Evolutionary conservation across 1,284 basidiomycete genomes (phyloP).

Genomic region (Golubevia pallescens): DNA sequence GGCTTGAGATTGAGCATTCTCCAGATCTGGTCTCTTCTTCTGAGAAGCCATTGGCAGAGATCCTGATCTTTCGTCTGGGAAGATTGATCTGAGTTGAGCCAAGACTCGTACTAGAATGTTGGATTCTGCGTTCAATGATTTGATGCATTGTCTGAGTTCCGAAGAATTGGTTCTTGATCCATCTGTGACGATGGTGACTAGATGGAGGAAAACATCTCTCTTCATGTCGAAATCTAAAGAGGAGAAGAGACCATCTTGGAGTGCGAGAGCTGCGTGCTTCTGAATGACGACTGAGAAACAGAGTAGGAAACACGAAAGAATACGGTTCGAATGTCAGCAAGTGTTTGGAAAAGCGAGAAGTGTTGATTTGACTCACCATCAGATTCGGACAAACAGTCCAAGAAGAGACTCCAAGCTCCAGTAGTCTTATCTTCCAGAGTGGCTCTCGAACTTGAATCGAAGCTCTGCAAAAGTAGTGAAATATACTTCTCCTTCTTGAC

Average conservation of each 20-base stretch:
- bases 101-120: slow-evolving; percentile 35
- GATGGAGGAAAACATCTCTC: slow-evolving; percentile 30
- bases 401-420: slow-evolving; percentile 26
- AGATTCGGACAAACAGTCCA: slow-evolving; percentile 18
- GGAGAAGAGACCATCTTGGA: slow-evolving; percentile 32
- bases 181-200: slow-evolving; percentile 35
- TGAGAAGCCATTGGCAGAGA: too few species aligned
- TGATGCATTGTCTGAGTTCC: slow-evolving; percentile 25
- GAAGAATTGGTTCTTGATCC: slow-evolving; percentile 21
- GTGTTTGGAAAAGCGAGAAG: too few species aligned
- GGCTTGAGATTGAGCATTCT: slow-evolving; percentile 25
- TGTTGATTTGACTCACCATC: too few species aligned
- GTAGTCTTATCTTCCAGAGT: slow-evolving; percentile 25
- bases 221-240: slow-evolving; percentile 24
- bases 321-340: too few species aligned
- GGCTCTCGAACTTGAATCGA: slow-evolving; percentile 25
- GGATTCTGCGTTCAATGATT: slow-evolving; percentile 34
- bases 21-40: slow-evolving; percentile 24
- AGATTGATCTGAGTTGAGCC: slow-evolving; percentile 30
- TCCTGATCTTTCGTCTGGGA: slow-evolving; percentile 26
- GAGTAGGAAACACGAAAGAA: neutral
- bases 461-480: slow-evolving; percentile 38
- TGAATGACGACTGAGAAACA: slow-evolving; percentile 21
- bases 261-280: slow-evolving; percentile 30
- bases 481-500: slow-evolving; percentile 17